A percentile compares a stretch with the other conserved stretches of the same genome.
Conservation (phyloP, 441 rosid genomes). For the Theobroma grandiflorum region DNA sequence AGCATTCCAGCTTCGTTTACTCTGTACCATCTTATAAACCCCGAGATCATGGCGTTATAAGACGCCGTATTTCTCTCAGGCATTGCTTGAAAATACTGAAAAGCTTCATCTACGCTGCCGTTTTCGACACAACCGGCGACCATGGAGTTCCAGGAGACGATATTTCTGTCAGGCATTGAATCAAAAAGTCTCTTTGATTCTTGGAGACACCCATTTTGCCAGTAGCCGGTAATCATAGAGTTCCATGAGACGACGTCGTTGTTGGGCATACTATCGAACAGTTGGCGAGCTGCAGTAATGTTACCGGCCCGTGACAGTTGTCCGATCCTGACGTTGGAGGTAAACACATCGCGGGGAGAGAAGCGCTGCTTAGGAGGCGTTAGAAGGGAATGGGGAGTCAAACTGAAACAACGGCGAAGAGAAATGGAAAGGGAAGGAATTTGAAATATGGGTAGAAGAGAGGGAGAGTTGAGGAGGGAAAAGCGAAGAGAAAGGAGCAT, state of each 20-base stretch:
- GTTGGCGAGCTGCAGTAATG: constrained; percentile 31
- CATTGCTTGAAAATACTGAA: constrained; percentile 39
- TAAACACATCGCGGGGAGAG: constrained; percentile 27
- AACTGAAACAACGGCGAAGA: background rate
- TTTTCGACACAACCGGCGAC: constrained; percentile 38
- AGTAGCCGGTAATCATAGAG: constrained; percentile 35
- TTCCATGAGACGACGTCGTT: constrained; percentile 38
- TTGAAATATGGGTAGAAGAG: background rate
- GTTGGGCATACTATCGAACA: constrained; percentile 36
- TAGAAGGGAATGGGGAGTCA: background rate
- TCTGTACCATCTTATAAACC: constrained; percentile 36
- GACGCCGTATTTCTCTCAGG: constrained; percentile 38
- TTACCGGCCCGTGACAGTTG: constrained; percentile 22
- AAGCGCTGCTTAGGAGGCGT: background rate
- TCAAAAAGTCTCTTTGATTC: constrained; percentile 33
- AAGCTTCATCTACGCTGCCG: constrained; percentile 31
- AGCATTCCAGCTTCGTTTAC: constrained; percentile 38
- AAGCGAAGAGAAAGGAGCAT: background rate
- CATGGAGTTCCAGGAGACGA: constrained; percentile 42
- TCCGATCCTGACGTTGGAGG: constrained; percentile 25
- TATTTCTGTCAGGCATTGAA: constrained; percentile 33
- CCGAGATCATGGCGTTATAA: constrained; percentile 42
- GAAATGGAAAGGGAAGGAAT: background rate
- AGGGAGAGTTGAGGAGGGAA: constrained; percentile 4
- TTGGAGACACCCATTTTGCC: constrained; percentile 33